Conservation (phyloP, 2,329 filamentous ascomycete genomes). For the Aspergillus sojae region DNA sequence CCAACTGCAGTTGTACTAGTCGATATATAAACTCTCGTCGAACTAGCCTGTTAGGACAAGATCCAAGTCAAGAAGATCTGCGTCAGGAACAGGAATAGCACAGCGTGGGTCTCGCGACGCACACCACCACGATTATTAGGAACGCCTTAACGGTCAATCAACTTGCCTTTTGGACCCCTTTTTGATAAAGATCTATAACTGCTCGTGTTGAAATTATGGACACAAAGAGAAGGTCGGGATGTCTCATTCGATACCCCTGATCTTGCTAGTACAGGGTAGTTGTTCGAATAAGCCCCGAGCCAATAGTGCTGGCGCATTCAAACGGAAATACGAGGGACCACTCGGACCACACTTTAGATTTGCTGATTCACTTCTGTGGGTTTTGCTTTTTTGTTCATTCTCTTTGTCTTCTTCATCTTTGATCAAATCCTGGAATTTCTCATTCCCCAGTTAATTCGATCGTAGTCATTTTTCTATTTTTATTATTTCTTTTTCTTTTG, state of each 20-base stretch:
- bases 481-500: background rate
- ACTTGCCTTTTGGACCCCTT: background rate
- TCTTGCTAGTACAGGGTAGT: background rate
- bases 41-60: background rate
- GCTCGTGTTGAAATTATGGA: background rate
- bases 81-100: background rate
- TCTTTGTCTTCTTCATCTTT: background rate
- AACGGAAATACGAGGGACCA: constrained; percentile 7
- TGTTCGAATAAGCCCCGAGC: background rate
- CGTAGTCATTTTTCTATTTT: background rate
- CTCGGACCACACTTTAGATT: background rate
- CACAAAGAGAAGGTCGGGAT: background rate
- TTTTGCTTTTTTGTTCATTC: background rate
- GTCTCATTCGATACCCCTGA: background rate
- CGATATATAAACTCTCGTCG: constrained; percentile 23
- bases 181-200: background rate
- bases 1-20: background rate
- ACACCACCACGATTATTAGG: background rate
- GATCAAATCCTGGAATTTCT: background rate
- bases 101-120: background rate
- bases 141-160: background rate
- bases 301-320: background rate
- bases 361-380: background rate
- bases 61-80: background rate
- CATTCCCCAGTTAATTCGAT: background rate